Evolutionary conservation across 306 rosid genomes (phyloP), one percentile per base, ranked within the genome.

Genomic region (Benincasa hispida): DNA sequence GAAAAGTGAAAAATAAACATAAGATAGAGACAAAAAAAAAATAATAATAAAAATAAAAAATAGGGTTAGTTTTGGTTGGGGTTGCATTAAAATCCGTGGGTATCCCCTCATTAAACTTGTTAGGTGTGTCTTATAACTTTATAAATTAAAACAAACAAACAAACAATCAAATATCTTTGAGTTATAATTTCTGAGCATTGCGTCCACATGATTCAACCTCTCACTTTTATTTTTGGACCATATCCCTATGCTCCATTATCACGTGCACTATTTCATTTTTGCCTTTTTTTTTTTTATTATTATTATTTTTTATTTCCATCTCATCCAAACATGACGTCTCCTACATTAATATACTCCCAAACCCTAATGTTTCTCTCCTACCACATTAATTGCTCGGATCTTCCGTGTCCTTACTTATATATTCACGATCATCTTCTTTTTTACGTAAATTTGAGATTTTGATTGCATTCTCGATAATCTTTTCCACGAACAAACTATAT

Each of bases 61-160:
- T 22, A 5, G 74, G 53, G 17, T 67, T 24, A 12, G 35, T 58
- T 60, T 60, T 27, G 21, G 68, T 30, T 58, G 34, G 50, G 70
- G 15, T 22, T 21, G 53, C 74, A 42, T 68, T 68, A 68, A 68
- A 41, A 68, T 41, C 74, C 55, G 35, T 68, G 74, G 74, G 74
- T 39, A 39, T 67, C 34, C 74, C 45, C 74, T 67, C 51, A 67
- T 67, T 41, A 21, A 65, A 65, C n/a, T 5, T 65, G 13, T 10
- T 19, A 8, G 72, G 4, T 11, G 21, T 15, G 35, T 32, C 2
- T 62, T 34, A 34, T 19, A 63, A 65, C 48, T 65, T 62, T 32
- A 62, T 0, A 34, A 34, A 24, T 30, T 61, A 15, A 62, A 65
- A 18, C 11, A 30, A 30, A 30, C 42, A 63, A 39, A 10, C 21